Evolutionary conservation across 345 rosid species (phyloP), one percentile per base, ranked within the genome.

Genomic region (Gossypioides kirkii): DNA sequence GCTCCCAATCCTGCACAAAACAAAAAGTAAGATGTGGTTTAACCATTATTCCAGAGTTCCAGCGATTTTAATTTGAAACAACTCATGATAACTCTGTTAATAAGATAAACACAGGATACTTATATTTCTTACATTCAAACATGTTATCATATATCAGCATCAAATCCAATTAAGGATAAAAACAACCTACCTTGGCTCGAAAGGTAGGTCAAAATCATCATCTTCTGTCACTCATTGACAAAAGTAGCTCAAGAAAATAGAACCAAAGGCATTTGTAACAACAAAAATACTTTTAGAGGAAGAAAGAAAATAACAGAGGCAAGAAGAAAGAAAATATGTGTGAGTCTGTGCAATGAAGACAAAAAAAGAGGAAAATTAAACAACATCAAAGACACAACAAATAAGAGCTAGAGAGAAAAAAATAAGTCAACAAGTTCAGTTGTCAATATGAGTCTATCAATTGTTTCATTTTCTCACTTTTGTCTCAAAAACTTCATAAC

Each of bases 1-100:
- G 92, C 83, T 90, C 97, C 99, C 99, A 95, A 65, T 91, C 94
- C 99, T 95, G 85, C 87, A 81, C 53, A 74, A 36, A 67, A 70
- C 74, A 49, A 66, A 32, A 47, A 32, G 43, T 26, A 61, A 76
- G 17, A 22, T 43, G 41, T 32, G 41, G 18, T 61, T 74, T 36
- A 70, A 25, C 11, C 42, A 12, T 42, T 69, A 11, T 47, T 26
- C 25, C 72, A 49, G 42, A 16, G 18, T 72, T 56, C 45, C 26
- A 23, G 45, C 36, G 23, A 72, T 70, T 43, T 61, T 38, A 26
- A 55, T 46, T 50, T 46, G 69, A 75, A 74, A 53, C 25, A 68
- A 74, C 55, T 73, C 71, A 77, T 18, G 53, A 22, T 54, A 10
- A 43, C 25, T 23, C 6, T 16, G 52, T 61, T 54, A 72, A 71